Base-by-base conservation (phyloP, 768 basidiomycete genomes). In the Kwoniella sp. region DNA sequence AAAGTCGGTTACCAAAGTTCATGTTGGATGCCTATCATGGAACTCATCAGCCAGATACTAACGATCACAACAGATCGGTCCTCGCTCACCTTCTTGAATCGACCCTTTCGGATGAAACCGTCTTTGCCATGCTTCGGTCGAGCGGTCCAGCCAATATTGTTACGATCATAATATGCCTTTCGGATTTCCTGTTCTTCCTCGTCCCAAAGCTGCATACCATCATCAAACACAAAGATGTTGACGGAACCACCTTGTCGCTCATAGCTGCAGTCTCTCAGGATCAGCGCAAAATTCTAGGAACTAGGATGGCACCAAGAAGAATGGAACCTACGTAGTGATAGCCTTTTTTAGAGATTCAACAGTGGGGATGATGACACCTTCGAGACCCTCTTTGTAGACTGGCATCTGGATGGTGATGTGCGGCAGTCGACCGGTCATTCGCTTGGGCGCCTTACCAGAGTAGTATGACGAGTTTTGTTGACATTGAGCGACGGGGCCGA, bases 211-310 rank as follows among this genome's bases (percentile, higher is more conserved):
- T 91, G 91, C 74, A 92, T 81, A 25, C 91, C 91, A 76, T 92
- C 91, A 74, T 92, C 91, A 48, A 65, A 74, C 20, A 76, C 63
- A 25, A 92, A 85, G 76, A 93, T 91, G 34, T 86, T 81, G 12
- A 88, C 90, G 0, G 89, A 88, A 4, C 90, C 91, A 52, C 91
- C 91, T 79, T 93, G 91, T 22, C 91, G 84, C 7, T 91, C 91
- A 74, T 93, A 81, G 1, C 63, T 65, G 37, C 20, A 20, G n/a
- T 2, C 1, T 23, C 9, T 28, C 52, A 17, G 41, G 4, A 48
- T 58, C 34, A 61, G 48, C 48, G 34, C 20, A 31, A 26, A 45
- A 34, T 25, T 51, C 8, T 48, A 26, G 17, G 2, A 37, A 13
- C 45, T 34, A 17, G 50, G n/a, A n/a, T n/a, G n/a, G n/a, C n/a